These are phyloP conservation scores for Rhododendron simsii DNA, from an alignment of 148 eudicot genomes.

Conservation along the genomic window DNA sequence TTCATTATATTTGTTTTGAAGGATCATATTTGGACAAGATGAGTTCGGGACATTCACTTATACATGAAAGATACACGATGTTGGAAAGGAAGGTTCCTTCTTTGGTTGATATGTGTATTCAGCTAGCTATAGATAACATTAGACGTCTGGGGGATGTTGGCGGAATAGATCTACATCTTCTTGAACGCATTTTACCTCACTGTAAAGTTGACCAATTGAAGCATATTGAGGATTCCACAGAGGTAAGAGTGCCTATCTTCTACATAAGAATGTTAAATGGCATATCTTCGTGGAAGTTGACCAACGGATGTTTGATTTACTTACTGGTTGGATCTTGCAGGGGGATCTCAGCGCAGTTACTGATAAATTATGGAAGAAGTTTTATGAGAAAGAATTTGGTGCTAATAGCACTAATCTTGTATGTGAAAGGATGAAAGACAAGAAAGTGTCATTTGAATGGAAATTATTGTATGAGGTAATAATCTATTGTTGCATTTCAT, in stretches of 20 bases:
- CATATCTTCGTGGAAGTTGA: neutral
- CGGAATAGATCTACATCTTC: conserved; percentile 56
- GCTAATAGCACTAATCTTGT: conserved; percentile 33
- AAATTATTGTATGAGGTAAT: conserved; percentile 70
- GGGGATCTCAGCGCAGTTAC: conserved; percentile 84
- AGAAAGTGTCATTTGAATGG: conserved; percentile 50
- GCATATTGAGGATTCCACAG: conserved; percentile 67
- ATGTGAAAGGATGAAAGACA: conserved; percentile 44
- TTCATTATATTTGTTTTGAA: neutral
- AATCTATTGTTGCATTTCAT: neutral
- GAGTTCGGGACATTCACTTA: conserved; percentile 24
- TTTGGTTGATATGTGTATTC: conserved; percentile 81
- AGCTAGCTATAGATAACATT: conserved; percentile 71
- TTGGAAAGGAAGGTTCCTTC: conserved; percentile 43
- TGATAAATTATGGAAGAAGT: conserved; percentile 76
- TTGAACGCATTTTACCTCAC: conserved; percentile 80
- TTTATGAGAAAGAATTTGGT: conserved; percentile 58
- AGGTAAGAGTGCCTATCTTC: conserved; percentile 42
- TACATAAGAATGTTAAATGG: neutral
- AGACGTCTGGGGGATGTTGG: conserved; percentile 88
- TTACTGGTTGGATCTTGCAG: conserved; percentile 33
- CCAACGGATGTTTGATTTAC: neutral
- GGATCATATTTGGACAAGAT: conserved; percentile 2
- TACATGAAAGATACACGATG: conserved; percentile 21
- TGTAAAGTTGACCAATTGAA: conserved; percentile 76